Evolutionary conservation across 352 stramenopile genomes (phyloP).

Genomic region (Pythium insidiosum): DNA sequence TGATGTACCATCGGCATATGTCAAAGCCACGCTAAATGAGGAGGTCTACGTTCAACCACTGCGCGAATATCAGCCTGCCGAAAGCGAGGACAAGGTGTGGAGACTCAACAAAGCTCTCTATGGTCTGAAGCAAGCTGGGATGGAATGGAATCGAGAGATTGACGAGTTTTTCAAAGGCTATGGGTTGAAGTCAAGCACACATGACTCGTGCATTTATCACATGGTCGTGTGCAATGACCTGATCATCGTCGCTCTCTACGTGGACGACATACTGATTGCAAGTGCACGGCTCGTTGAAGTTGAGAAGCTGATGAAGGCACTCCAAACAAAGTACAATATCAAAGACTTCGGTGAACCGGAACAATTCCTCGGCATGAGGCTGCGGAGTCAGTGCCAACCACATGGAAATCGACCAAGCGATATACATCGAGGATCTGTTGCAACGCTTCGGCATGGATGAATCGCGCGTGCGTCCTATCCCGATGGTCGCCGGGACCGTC

Average conservation of each 20-base stretch:
- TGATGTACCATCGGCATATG: slow-evolving; percentile 6
- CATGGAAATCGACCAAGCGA: slow-evolving; percentile 9
- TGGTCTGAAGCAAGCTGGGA: slow-evolving; percentile 19
- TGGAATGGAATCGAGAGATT: slow-evolving; percentile 16
- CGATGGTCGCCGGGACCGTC: neutral
- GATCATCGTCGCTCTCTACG: slow-evolving; percentile 17
- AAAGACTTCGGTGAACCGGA: slow-evolving; percentile 5
- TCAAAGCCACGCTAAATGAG: neutral
- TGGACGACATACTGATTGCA: slow-evolving; percentile 20
- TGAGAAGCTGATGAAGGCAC: neutral
- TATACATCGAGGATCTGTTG: slow-evolving; percentile 16
- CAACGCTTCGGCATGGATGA: slow-evolving; percentile 17
- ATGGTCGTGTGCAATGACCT: neutral
- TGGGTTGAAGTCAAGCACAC: slow-evolving; percentile 1
- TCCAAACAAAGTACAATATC: slow-evolving; percentile 9
- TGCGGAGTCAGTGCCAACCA: neutral
- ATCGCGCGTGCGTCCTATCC: neutral
- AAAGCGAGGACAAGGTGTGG: slow-evolving; percentile 9
- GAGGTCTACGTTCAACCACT: slow-evolving; percentile 4
- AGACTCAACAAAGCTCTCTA: slow-evolving; percentile 15
- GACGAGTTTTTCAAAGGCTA: slow-evolving; percentile 3
- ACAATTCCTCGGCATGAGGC: slow-evolving; percentile 1
- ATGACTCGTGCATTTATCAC: slow-evolving; percentile 17
- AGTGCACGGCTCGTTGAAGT: neutral
- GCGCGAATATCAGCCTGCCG: neutral